Percentiles rank a stretch among this genome's conserved stretches.
These are phyloP conservation scores for Pugionium cornutum DNA, from an alignment of 345 rosid genomes.

Conservation along the genomic window DNA sequence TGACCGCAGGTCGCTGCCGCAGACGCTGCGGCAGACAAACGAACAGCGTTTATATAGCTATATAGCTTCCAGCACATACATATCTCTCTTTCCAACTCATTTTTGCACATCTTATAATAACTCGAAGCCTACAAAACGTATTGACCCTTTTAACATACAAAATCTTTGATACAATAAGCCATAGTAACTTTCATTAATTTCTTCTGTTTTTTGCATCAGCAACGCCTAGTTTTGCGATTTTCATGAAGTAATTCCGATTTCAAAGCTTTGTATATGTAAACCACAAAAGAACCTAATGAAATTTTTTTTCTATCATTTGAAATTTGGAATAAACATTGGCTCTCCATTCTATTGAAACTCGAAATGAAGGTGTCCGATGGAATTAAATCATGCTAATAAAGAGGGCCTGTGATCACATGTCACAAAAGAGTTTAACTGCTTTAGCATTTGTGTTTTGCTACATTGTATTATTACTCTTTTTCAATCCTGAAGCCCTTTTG, in stretches of 20 bases:
- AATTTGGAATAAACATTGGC: background rate
- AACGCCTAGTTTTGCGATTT: background rate
- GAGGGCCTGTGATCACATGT: background rate
- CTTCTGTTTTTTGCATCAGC: no score
- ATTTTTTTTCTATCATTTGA: background rate
- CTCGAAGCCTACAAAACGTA: background rate
- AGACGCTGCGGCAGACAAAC: no score
- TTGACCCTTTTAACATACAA: background rate
- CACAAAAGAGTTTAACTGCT: background rate
- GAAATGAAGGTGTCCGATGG: background rate
- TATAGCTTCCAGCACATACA: background rate
- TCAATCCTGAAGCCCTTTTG: background rate
- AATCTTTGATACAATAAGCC: background rate
- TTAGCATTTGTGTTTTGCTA: constrained; percentile 9
- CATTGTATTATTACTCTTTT: background rate
- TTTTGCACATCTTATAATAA: background rate
- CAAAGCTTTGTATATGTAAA: constrained; percentile 2
- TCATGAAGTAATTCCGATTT: background rate
- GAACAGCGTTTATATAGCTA: no score
- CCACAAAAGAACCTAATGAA: background rate
- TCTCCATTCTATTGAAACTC: background rate
- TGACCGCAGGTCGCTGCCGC: no score
- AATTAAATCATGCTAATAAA: background rate
- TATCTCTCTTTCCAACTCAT: background rate
- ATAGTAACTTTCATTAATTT: background rate